Evolutionary conservation across 2,329 filamentous ascomycete genomes (phyloP), one percentile per base, ranked within the genome.

Genomic region (Penicillium sp.): DNA sequence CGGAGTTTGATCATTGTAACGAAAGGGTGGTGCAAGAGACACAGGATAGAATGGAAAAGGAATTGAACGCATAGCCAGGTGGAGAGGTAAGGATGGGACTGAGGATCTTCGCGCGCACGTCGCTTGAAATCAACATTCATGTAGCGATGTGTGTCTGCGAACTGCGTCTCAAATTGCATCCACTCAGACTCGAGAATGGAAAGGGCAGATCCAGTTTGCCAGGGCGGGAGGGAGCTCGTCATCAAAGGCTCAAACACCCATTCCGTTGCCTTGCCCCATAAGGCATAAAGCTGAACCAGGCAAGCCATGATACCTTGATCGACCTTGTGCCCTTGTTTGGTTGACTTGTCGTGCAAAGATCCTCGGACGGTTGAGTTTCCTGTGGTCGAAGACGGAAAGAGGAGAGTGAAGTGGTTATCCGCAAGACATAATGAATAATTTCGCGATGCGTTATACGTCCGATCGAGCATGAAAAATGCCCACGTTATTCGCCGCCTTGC

Each of bases 31-130:
- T 66, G 62, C 9, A 65, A 46, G 6, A 64, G 35, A 31, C 57
- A 57, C 20, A 62, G 62, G 14, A 63, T 53, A 2, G 59, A 62
- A 43, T 66, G 63, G 14, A 65, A 59, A 14, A 66, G 49, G 7
- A 66, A 64, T 33, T 66, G 64, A 8, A 63, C 61, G 45, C 55
- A 65, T 3, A 65, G 46, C 64, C 64, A 66, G 9, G 57, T 63
- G 13, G 59, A 57, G 11, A 65, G 50, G 27, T 65, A 66, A 13
- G 56, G 42, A 9, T 57, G 55, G 20, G 55, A 54, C 5, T 57
- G 40, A 5, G 62, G 61, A 4, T 64, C 58, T 38, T 64, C 52
- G 4, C 60, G 55, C 8, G 63, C 59, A 8, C 63, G 62, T 22
- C 58, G 44, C 39, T 55, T 54, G 33, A 63, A 64, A 36, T 64